Conservation (phyloP, 805 yeast genomes). For the Candida lessepsii region DNA sequence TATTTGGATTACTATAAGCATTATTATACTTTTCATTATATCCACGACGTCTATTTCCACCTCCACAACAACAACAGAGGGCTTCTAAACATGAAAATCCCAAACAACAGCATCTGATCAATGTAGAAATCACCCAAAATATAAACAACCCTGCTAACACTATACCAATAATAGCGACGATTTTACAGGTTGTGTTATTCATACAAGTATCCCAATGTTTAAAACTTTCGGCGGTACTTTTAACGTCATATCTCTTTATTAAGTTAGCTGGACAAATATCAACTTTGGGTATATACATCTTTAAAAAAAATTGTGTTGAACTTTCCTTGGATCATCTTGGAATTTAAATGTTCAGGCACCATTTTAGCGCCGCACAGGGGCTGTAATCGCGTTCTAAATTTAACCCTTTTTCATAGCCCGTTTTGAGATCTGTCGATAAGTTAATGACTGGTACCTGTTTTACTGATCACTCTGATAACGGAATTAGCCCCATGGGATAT, state of each 20-base stretch:
- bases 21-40: slow-evolving; percentile 11
- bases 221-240: slow-evolving; percentile 50
- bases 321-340: background rate
- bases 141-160: slow-evolving; percentile 52
- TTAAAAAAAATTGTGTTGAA: background rate
- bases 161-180: slow-evolving; percentile 73
- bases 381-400: slow-evolving; percentile 6
- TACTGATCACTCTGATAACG: too few species aligned
- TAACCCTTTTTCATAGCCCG: slow-evolving; percentile 3
- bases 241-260: slow-evolving; percentile 19
- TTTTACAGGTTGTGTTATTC: slow-evolving; percentile 73
- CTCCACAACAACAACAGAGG: slow-evolving; percentile 49
- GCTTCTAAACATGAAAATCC: slow-evolving; percentile 45
- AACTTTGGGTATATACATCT: slow-evolving; percentile 9
- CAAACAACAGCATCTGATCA: slow-evolving; percentile 59
- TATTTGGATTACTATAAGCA: slow-evolving; percentile 29
- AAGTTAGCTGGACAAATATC: slow-evolving; percentile 14
- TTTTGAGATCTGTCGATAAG: too few species aligned
- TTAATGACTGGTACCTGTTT: too few species aligned
- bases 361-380: slow-evolving; percentile 4
- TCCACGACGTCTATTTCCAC: slow-evolving; percentile 15
- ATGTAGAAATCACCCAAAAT: slow-evolving; percentile 55
- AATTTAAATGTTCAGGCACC: background rate
- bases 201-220: slow-evolving; percentile 75
- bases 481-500: too few species aligned